Percentiles rank a stretch among this genome's conserved stretches.
These are phyloP conservation scores for Kodamaea derodonti DNA, from an alignment of 1,139 yeast genomes.

Conservation along the genomic window DNA sequence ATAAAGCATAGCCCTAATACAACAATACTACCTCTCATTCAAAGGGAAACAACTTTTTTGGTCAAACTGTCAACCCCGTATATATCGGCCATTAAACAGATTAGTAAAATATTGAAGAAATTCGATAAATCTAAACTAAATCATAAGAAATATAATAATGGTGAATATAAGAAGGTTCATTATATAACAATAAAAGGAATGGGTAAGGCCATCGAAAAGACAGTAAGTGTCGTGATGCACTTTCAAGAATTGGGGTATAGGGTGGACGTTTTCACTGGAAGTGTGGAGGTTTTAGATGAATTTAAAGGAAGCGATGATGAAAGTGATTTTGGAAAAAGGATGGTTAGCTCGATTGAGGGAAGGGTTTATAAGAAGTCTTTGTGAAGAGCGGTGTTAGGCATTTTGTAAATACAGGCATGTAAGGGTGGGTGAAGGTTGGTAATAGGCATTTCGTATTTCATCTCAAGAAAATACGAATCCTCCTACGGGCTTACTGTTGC, in stretches of 20 bases:
- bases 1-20: slow-evolving; percentile 46
- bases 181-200: slow-evolving; percentile 58
- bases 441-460: too few relatives aligned
- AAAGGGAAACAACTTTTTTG: slow-evolving; percentile 47
- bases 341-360: slow-evolving; percentile 57
- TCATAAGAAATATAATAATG: slow-evolving; percentile 33
- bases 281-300: slow-evolving; percentile 63
- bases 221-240: slow-evolving; percentile 48
- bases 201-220: slow-evolving; percentile 62
- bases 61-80: slow-evolving; percentile 60
- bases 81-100: slow-evolving; percentile 57
- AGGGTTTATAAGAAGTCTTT: too few relatives aligned
- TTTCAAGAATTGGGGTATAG: slow-evolving; percentile 43
- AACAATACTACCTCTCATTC: slow-evolving; percentile 26
- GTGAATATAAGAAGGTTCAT: slow-evolving; percentile 35
- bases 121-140: slow-evolving; percentile 28
- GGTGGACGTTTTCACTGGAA: slow-evolving; percentile 55
- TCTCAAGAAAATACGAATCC: too few relatives aligned
- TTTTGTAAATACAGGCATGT: too few relatives aligned
- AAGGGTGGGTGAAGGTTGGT: too few relatives aligned
- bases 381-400: too few relatives aligned
- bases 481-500: too few relatives aligned
- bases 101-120: slow-evolving; percentile 43
- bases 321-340: slow-evolving; percentile 44
- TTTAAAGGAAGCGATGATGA: slow-evolving; percentile 36